A percentile compares a stretch with the other conserved stretches of the same genome.
Evolutionary conservation across 192 early-diverging fungal species (phyloP).

Genomic region (Coemansia sp.): DNA sequence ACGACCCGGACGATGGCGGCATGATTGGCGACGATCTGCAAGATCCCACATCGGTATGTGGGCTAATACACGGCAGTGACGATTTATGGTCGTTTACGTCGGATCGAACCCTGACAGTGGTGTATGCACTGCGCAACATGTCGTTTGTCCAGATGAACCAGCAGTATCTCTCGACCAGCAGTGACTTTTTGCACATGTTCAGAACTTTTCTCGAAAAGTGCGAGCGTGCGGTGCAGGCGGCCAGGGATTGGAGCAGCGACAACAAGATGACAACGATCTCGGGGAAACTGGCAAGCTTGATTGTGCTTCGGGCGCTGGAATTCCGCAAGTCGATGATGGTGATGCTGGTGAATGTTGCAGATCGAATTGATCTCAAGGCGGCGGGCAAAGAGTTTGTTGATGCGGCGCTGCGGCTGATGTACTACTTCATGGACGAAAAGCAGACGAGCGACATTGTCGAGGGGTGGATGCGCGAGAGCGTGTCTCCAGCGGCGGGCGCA

Average conservation of each 20-base stretch:
- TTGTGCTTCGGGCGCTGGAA: slow-evolving; percentile 42
- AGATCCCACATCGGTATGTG: slow-evolving; percentile 36
- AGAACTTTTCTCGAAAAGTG: slow-evolving; percentile 19
- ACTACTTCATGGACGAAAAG: slow-evolving; percentile 47
- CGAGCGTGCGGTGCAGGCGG: slow-evolving; percentile 12
- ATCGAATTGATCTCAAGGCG: slow-evolving; percentile 25
- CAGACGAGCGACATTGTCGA: slow-evolving; percentile 24
- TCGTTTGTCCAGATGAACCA: slow-evolving; percentile 50
- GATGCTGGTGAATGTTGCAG: slow-evolving; percentile 37
- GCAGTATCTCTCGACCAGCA: slow-evolving; percentile 31
- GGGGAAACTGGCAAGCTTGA: slow-evolving; percentile 17
- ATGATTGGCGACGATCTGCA: slow-evolving; percentile 46
- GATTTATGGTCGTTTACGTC: slow-evolving; percentile 52
- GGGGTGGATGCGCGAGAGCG: slow-evolving; percentile 30
- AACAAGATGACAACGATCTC: neutral
- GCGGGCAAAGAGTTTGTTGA: slow-evolving; percentile 15
- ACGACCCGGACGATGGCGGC: slow-evolving; percentile 23
- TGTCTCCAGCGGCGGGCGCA: slow-evolving; percentile 5
- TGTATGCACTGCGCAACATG: slow-evolving; percentile 45
- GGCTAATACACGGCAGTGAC: slow-evolving; percentile 36
- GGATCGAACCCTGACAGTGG: slow-evolving; percentile 44
- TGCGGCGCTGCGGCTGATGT: slow-evolving; percentile 26
- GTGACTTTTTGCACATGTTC: slow-evolving; percentile 38
- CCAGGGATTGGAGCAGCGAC: slow-evolving; percentile 2
- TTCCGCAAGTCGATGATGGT: slow-evolving; percentile 40